Conservation (phyloP, 106 monocot genomes). For the Allium sativum region DNA sequence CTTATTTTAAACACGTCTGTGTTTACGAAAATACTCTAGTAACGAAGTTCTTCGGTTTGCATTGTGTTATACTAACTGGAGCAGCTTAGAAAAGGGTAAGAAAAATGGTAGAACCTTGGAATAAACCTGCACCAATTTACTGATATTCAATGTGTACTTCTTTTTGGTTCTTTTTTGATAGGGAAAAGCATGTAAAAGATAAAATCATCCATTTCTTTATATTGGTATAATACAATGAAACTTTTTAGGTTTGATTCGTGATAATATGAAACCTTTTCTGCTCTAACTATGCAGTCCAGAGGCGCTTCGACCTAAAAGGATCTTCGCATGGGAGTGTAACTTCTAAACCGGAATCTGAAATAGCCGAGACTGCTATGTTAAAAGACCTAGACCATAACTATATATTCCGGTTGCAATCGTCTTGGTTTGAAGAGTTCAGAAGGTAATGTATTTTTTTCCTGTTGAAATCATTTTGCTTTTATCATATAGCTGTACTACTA, state of each 20-base stretch:
- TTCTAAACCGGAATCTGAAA: slow-evolving; percentile 62
- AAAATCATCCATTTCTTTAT: too few relatives aligned
- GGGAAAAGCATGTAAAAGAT: too few relatives aligned
- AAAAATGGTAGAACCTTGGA: too few relatives aligned
- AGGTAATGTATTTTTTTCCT: slow-evolving; percentile 30
- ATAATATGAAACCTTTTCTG: slow-evolving; percentile 94
- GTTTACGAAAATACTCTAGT: slow-evolving; percentile 74
- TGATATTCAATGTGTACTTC: too few relatives aligned
- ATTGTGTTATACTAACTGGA: slow-evolving; percentile 77
- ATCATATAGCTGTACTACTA: neutral
- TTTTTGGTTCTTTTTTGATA: too few relatives aligned
- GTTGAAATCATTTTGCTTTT: neutral
- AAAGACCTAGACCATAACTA: slow-evolving; percentile 94
- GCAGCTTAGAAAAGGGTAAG: slow-evolving; percentile 51
- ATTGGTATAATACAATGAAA: too few relatives aligned
- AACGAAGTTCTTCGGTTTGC: slow-evolving; percentile 90
- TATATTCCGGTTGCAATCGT: slow-evolving; percentile 50
- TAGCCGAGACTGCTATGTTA: slow-evolving; percentile 66
- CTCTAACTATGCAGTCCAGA: slow-evolving; percentile 61
- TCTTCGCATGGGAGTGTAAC: slow-evolving; percentile 80
- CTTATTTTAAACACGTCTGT: slow-evolving; percentile 84
- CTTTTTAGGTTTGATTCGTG: slow-evolving; percentile 71
- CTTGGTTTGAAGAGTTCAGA: slow-evolving; percentile 70
- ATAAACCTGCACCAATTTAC: too few relatives aligned
- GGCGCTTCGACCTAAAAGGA: slow-evolving; percentile 84